Base-by-base conservation (phyloP, 2,329 filamentous ascomycete species). In the Pseudodiploospora longispora region DNA sequence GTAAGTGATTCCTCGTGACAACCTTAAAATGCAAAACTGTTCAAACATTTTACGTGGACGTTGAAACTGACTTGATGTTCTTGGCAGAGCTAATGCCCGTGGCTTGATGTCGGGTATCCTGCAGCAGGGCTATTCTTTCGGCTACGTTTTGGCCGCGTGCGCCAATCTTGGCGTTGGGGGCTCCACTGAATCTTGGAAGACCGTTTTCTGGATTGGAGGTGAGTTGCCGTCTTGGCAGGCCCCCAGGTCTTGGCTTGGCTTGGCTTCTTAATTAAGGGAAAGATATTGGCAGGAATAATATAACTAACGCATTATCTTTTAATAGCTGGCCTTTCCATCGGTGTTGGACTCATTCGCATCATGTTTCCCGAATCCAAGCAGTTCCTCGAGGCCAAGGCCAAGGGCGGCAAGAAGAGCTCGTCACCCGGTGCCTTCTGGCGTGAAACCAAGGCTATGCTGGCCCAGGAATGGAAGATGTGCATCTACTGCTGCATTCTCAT, bases 101-200 rank as follows among this genome's bases (percentile, higher is more conserved):
- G 87, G 87, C 53, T 70, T 93, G 33, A 86, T 93, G 76, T 87
- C 82, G 10, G 87, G 87, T 43, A 85, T 93, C 41, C 66, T 91
- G 12, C 87, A 93, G 56, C 85, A 89, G 62, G 87, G 87, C 3
- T 90, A 89, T 59, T 83, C 83, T 0, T 75, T 89, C 50, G 87
- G 87, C 30, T 91, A 91, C 57, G 79, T 93, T 35, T 72, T 88
- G 50, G 87, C 87, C 5, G 85, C 85, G 3, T 84, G 80, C 56
- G 80, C 78, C 55, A 89, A 85, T 52, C 76, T 89, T 35, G 83
- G 82, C 40, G 82, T 89, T 10, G 83, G 85, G 30, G 82, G 75
- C 8, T 67, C 54, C 4, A 68, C 67, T 2, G 70, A 84, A 2
- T 76, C 73, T 36, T 90, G 83, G 84, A 89, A 87, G 68, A 84